A percentile compares a stretch with the other conserved stretches of the same genome.
Conservation (phyloP, 768 basidiomycete genomes). For the Termitomyces titanicus region DNA sequence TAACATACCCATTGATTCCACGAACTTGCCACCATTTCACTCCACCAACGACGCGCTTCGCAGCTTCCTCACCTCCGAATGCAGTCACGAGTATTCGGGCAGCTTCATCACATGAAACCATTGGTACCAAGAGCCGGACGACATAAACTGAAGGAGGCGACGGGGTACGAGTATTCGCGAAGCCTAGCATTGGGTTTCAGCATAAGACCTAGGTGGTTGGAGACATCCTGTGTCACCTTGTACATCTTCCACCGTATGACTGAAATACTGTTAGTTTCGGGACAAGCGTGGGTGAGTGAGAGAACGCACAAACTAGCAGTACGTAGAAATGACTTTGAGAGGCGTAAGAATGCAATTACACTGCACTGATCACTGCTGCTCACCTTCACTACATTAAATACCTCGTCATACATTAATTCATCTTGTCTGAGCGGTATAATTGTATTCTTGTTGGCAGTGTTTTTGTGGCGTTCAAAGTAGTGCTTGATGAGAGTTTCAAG, state of each 20-base stretch:
- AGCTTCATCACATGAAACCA: constrained; percentile 72
- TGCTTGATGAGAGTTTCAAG: constrained; percentile 82
- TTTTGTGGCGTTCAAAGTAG: constrained; percentile 67
- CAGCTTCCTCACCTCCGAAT: constrained; percentile 79
- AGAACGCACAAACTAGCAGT: constrained; percentile 54
- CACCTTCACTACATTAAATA: constrained; percentile 74
- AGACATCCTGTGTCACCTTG: constrained; percentile 38
- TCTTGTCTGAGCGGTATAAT: constrained; percentile 57
- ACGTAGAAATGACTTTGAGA: constrained; percentile 67
- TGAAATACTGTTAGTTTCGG: constrained; percentile 22
- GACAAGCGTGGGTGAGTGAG: background rate
- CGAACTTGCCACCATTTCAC: constrained; percentile 98
- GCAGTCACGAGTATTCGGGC: constrained; percentile 70
- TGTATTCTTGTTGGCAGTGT: constrained; percentile 34
- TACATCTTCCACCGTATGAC: constrained; percentile 83
- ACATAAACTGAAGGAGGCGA: constrained; percentile 83
- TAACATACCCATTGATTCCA: constrained; percentile 64
- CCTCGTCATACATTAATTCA: constrained; percentile 80
- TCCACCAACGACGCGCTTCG: constrained; percentile 75
- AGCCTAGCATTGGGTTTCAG: constrained; percentile 31
- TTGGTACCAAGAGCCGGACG: constrained; percentile 67
- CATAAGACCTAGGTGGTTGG: background rate
- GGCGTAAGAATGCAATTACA: background rate
- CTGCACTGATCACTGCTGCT: constrained; percentile 14
- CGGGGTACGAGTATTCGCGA: constrained; percentile 78